Evolutionary conservation across 1,284 basidiomycete species (phyloP), one percentile per base, ranked within the genome.

Genomic region (Meira nashicola): DNA sequence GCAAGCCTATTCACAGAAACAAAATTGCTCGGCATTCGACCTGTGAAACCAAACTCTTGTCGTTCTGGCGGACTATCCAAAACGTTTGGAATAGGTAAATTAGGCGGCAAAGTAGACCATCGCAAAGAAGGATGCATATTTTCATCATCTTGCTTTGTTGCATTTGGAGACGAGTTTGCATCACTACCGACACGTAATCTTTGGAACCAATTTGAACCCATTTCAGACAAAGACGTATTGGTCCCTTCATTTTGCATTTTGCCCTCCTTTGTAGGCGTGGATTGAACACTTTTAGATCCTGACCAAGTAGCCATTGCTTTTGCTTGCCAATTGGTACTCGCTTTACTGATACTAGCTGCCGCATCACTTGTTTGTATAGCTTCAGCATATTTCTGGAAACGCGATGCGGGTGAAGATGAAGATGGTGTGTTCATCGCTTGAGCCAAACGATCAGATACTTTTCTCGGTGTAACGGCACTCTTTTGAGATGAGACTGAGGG

Each of bases 291-390:
- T 15, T 40, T 11, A 17, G 19, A n/a, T 33, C 41, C 51, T 7
- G 57, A 60, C 50, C 68, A 73, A n/a, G 61, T 63, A 8, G 62
- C 66, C 59, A 74, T 57, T 1, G 74, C 72, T 53, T 68, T 73
- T 12, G 74, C 76, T 1, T 70, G 71, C 23, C 70, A 60, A 49
- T 78, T 77, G 0, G 76, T 74, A 54, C 71, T 66, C 0, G 68
- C 68, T 52, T 78, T 78, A 44, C 71, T 70, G 6, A 78, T 41
- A 39, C 63, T 72, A 17, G 76, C 76, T 1, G 70, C 74, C 4
- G 74, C 67, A 44, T 78, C 70, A 51, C 71, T 74, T 38, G 64
- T 67, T 39, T 78, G 76, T 14, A 76, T 60, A 2, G 70, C 73
- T 33, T 75, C 70, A 7, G 58, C 50, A n/a, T 59, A 47, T 8